phyloP scores from a whole-genome alignment of 2,329 filamentous ascomycete genomes.

The Cladophialophora chaetospira region DNA sequence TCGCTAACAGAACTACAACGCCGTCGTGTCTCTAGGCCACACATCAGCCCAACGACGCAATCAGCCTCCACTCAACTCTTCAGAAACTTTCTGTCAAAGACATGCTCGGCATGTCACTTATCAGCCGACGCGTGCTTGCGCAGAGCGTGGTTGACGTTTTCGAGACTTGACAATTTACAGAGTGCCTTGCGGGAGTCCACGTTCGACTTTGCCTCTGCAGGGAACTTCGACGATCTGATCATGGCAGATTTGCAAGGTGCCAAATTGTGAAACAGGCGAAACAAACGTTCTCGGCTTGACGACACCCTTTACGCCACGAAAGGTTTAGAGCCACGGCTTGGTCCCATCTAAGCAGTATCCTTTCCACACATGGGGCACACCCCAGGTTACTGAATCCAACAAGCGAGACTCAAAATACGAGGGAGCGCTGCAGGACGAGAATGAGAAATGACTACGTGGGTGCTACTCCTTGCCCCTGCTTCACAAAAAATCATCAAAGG shows the following conservation, averaged over 20 bases:
- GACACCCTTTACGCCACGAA: slow-evolving; percentile 2
- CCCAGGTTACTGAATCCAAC: slow-evolving; percentile 10
- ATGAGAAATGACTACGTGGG: neutral
- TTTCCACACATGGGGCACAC: neutral
- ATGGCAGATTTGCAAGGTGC: neutral
- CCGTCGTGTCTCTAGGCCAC: no score
- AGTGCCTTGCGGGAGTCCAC: neutral
- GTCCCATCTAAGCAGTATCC: neutral
- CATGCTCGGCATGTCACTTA: no score
- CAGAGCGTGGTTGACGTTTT: neutral
- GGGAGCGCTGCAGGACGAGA: neutral
- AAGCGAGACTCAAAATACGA: slow-evolving; percentile 11
- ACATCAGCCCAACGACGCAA: slow-evolving; percentile 6
- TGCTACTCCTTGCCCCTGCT: slow-evolving; percentile 18
- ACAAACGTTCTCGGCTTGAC: slow-evolving; percentile 11
- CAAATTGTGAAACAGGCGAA: slow-evolving; percentile 18
- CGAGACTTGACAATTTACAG: neutral
- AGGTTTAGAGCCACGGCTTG: neutral
- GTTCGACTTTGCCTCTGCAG: neutral
- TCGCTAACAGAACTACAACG: no score
- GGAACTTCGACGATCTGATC: neutral
- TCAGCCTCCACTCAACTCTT: slow-evolving; percentile 2
- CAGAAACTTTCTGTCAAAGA: no score
- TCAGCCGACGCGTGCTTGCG: neutral
- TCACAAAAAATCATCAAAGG: no score